A percentile compares a stretch with the other conserved stretches of the same genome.
These are phyloP conservation scores for Phytophthora pistaciae DNA, from an alignment of 352 stramenopile species.

Conservation along the genomic window DNA sequence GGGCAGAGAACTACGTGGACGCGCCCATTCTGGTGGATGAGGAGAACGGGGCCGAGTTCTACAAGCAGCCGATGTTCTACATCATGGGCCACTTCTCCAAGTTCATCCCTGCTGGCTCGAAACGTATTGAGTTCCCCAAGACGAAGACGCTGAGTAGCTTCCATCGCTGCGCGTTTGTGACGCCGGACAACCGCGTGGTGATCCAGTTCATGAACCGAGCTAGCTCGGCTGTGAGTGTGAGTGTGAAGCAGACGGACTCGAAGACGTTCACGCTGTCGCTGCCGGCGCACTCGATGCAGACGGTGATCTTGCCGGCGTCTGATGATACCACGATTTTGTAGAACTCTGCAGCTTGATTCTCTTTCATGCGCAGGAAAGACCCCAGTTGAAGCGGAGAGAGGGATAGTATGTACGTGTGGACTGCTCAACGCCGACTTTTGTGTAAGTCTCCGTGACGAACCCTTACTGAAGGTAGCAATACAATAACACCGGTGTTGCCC, in stretches of 20 bases:
- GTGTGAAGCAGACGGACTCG: slow-evolving; percentile 33
- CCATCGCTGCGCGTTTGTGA: slow-evolving; percentile 49
- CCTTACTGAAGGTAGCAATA: too few relatives aligned
- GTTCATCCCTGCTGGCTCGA: slow-evolving; percentile 60
- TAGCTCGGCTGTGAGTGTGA: slow-evolving; percentile 41
- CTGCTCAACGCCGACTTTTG: too few relatives aligned
- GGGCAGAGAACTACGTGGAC: slow-evolving; percentile 77
- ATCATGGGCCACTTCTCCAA: slow-evolving; percentile 80
- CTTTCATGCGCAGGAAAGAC: too few relatives aligned
- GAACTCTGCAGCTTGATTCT: neutral
- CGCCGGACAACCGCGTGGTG: slow-evolving; percentile 49
- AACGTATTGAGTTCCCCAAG: slow-evolving; percentile 47
- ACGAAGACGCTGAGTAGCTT: slow-evolving; percentile 45
- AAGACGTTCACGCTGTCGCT: slow-evolving; percentile 31
- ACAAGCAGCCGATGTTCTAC: slow-evolving; percentile 89
- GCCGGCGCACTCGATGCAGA: slow-evolving; percentile 29
- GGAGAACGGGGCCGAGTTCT: slow-evolving; percentile 62
- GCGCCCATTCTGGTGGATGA: slow-evolving; percentile 78
- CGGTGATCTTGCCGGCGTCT: slow-evolving; percentile 26
- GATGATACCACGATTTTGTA: slow-evolving; percentile 21
- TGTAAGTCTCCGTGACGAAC: too few relatives aligned
- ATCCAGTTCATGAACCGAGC: slow-evolving; percentile 55
- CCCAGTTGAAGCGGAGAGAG: too few relatives aligned
- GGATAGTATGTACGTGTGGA: too few relatives aligned
- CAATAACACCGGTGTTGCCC: too few relatives aligned